Evolutionary conservation across 768 basidiomycete genomes (phyloP), one percentile per base, ranked within the genome.

Genomic region (Cubamyces lactineus): DNA sequence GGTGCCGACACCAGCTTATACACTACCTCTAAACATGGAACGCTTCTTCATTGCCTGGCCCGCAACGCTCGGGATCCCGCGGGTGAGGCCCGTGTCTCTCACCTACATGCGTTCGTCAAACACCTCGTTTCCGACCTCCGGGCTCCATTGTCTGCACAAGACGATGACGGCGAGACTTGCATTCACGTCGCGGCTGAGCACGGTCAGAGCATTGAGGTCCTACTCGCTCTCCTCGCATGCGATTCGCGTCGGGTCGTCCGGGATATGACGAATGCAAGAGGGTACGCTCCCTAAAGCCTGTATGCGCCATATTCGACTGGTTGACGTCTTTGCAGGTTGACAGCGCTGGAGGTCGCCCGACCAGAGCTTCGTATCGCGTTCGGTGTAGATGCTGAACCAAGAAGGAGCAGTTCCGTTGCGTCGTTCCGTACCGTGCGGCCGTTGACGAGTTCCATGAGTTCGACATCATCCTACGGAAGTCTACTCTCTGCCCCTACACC

Each of bases 151-250:
- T 79, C 83, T 28, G 87, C 90, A 19, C 75, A 79, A 48, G 88
- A 92, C 72, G 82, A 76, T 64, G 74, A 86, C 55, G 84, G 85
- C 65, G 89, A 92, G 69, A 92, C 91, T 3, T 91, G 89, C 77
- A 79, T 92, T 51, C 91, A 92, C 76, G 77, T 91, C 62, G 90
- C 89, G 49, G 91, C 91, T 13, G 89, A 91, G 68, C 83, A 84
- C 65, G 91, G 90, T 48, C 76, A 81, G 57, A 89, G 82, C 72
- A 74, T 86, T 19, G 85, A 87, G 55, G 73, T 91, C 19, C 73
- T 92, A 43, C 77, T 79, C 55, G 80, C 87, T 43, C 77, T 92
- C 60, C 78, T 92, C 48, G 82, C 87, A 47, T 87, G 83, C 65
- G 91, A 92, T 69, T 74, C 76, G 0, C 80, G 78, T 15, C 82